phyloP scores from a whole-genome alignment of 2,329 filamentous ascomycete genomes.

The Botrytis cinerea region DNA sequence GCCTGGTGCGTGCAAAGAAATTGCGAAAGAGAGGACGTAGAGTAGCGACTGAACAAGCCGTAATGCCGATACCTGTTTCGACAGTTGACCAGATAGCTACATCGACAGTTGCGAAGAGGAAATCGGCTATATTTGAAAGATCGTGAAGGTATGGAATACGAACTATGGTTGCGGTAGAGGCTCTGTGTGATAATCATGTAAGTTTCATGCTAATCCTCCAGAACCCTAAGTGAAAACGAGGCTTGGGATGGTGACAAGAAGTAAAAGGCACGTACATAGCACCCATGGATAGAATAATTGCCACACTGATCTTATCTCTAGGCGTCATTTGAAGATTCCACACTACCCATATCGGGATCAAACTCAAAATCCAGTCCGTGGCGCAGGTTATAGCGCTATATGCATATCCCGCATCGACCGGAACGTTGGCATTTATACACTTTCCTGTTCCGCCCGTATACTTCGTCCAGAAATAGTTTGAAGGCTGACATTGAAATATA shows the following conservation, averaged over 20 bases:
- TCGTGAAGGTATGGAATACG: slow-evolving; percentile 47
- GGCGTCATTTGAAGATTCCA: slow-evolving; percentile 47
- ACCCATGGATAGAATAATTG: slow-evolving; percentile 40
- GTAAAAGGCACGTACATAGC: slow-evolving; percentile 41
- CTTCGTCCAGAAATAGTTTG: slow-evolving; percentile 46
- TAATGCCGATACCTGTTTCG: slow-evolving; percentile 47
- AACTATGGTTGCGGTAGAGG: slow-evolving; percentile 46
- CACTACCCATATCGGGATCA: slow-evolving; percentile 47
- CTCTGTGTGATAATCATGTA: slow-evolving; percentile 31
- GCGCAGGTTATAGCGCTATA: slow-evolving; percentile 46
- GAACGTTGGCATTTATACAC: slow-evolving; percentile 41
- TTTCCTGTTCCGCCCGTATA: slow-evolving; percentile 41
- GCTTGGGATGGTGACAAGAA: neutral
- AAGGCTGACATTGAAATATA: slow-evolving; percentile 45
- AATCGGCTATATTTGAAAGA: slow-evolving; percentile 43
- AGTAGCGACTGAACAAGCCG: slow-evolving; percentile 46
- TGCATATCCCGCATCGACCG: slow-evolving; percentile 43
- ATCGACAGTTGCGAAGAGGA: slow-evolving; percentile 46
- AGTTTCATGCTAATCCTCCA: neutral
- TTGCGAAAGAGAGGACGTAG: slow-evolving; percentile 43
- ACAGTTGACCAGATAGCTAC: slow-evolving; percentile 48
- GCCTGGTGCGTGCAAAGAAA: slow-evolving; percentile 29
- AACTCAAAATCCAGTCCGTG: slow-evolving; percentile 47
- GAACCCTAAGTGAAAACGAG: neutral
- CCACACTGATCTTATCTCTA: slow-evolving; percentile 44